These are phyloP conservation scores for Capsaspora owczarzaki DNA, from an alignment of 78 protist species.

Conservation along the genomic window DNA sequence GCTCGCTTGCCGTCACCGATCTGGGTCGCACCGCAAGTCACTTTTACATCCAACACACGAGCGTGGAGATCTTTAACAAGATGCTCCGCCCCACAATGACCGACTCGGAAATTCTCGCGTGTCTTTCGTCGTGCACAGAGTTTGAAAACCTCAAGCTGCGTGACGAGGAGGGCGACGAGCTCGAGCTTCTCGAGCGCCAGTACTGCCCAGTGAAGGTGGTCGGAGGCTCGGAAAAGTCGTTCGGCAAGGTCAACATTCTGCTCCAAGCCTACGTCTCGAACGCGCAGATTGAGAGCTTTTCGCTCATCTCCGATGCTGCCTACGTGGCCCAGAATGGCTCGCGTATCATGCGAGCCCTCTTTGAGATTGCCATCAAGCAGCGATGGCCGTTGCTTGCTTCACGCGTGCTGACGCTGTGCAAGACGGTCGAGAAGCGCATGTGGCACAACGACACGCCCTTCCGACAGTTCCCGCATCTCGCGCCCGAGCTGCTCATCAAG, in stretches of 20 bases:
- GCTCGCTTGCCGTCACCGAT: constrained; percentile 47
- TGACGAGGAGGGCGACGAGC: constrained; percentile 82
- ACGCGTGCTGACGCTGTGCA: constrained; percentile 60
- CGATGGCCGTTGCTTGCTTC: not conserved
- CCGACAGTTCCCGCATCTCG: not conserved
- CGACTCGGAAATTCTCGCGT: constrained; percentile 62
- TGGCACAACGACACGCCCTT: constrained; percentile 54
- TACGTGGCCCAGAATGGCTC: constrained; percentile 73
- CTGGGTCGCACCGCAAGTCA: constrained; percentile 79
- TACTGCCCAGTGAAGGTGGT: constrained; percentile 3
- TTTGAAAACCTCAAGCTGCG: constrained; percentile 72
- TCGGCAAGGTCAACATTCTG: constrained; percentile 63
- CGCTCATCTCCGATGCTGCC: constrained; percentile 69
- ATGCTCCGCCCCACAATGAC: constrained; percentile 16
- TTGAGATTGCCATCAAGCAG: constrained; percentile 72
- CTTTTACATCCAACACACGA: constrained; percentile 75
- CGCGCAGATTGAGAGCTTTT: constrained; percentile 39
- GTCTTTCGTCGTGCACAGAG: constrained; percentile 67
- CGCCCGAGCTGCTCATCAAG: not conserved
- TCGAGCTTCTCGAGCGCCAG: constrained; percentile 36
- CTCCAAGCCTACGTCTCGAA: constrained; percentile 78
- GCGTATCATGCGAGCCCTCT: constrained; percentile 86
- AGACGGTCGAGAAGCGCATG: constrained; percentile 68
- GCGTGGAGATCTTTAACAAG: constrained; percentile 64
- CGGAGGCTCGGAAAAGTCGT: constrained; percentile 9